Evolutionary conservation across 495 filamentous ascomycete genomes (phyloP).

Genomic region (Penicillium simplicissimum): DNA sequence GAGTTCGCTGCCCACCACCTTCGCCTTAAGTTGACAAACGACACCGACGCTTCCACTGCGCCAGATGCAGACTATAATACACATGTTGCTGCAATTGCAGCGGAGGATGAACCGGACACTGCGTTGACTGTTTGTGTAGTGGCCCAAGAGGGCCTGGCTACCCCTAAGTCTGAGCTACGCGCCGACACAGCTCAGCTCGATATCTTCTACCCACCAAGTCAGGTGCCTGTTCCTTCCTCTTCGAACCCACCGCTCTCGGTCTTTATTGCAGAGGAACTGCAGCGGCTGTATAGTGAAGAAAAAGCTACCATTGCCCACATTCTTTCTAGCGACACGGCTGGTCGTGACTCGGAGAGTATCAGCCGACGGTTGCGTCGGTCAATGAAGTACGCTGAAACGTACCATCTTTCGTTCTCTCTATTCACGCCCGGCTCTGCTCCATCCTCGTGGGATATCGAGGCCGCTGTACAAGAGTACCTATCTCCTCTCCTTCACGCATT

Average conservation of each 20-base stretch:
- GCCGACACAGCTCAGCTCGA: constrained; percentile 72
- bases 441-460: constrained; percentile 89
- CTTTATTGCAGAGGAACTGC: constrained; percentile 78
- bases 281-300: constrained; percentile 81
- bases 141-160: constrained; percentile 56
- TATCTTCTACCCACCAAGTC: constrained; percentile 74
- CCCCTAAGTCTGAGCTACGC: constrained; percentile 60
- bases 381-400: constrained; percentile 89
- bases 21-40: constrained; percentile 66
- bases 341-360: constrained; percentile 47
- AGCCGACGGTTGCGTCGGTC: constrained; percentile 70
- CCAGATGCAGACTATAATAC: constrained; percentile 6
- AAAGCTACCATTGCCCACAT: constrained; percentile 85
- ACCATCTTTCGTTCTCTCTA: constrained; percentile 93
- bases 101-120: constrained; percentile 43
- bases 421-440: constrained; percentile 78
- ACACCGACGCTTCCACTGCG: constrained; percentile 25
- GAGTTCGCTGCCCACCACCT: constrained; percentile 92
- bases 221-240: constrained; percentile 66
- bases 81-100: neutral
- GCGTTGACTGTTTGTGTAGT: constrained; percentile 71
- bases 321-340: constrained; percentile 52
- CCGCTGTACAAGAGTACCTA: constrained; percentile 78
- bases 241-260: constrained; percentile 73
- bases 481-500: constrained; percentile 77